These are phyloP conservation scores for Entomortierella parvispora DNA, from an alignment of 192 early-diverging fungal genomes.

Conservation along the genomic window DNA sequence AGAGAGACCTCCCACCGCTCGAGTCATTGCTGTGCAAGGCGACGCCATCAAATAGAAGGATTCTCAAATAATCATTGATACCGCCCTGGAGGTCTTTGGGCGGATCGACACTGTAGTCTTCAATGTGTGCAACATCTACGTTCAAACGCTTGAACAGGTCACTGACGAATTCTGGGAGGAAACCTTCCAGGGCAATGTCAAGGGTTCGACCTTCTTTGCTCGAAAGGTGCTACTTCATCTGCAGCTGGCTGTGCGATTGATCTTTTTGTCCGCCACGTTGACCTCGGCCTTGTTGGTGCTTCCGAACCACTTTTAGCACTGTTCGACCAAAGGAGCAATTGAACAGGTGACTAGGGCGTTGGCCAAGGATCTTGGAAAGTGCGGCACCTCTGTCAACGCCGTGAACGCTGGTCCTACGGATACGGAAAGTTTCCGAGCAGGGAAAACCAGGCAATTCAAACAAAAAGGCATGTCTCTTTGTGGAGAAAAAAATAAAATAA, in stretches of 20 bases:
- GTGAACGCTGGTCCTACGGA: conserved; percentile 34
- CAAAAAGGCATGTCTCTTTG: no score
- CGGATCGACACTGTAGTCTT: conserved; percentile 73
- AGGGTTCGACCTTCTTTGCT: conserved; percentile 82
- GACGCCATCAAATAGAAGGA: conserved; percentile 85
- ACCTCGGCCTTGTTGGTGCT: conserved; percentile 78
- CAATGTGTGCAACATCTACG: conserved; percentile 88
- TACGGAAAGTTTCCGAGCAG: conserved; percentile 29
- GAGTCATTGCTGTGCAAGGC: conserved; percentile 71
- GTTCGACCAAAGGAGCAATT: conserved; percentile 84
- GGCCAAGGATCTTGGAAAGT: conserved; percentile 56
- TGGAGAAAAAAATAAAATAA: no score
- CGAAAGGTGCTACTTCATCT: conserved; percentile 81
- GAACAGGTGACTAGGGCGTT: conserved; percentile 83
- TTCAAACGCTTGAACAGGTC: conserved; percentile 80
- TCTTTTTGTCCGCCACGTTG: conserved; percentile 80
- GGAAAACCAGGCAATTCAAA: conserved; percentile 22
- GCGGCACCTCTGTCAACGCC: conserved; percentile 31
- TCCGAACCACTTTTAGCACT: conserved; percentile 73
- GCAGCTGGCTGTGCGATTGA: conserved; percentile 75
- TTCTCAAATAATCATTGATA: conserved; percentile 78
- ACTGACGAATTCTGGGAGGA: conserved; percentile 88
- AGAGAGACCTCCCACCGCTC: no score
- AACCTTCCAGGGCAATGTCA: conserved; percentile 81
- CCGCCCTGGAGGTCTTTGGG: conserved; percentile 66